Evolutionary conservation across 768 basidiomycete species (phyloP).

Genomic region (Boletus tomentosulus): DNA sequence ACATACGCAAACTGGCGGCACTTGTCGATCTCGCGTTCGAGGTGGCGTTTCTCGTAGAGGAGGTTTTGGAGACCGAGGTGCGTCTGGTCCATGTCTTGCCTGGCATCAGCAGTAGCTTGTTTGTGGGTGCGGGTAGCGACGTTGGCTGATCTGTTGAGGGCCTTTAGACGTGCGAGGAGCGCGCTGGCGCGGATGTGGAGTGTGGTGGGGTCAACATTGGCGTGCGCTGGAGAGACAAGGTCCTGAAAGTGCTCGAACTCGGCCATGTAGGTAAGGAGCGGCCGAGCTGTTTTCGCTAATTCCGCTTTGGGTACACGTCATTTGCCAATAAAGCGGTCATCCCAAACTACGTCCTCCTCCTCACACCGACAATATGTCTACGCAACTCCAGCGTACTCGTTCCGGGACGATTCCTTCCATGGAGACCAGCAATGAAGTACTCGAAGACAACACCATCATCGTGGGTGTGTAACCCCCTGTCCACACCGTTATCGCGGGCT

Average conservation of each 20-base stretch:
- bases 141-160: constrained; percentile 72
- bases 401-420: constrained; percentile 90
- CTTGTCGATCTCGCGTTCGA: constrained; percentile 89
- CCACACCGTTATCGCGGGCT: constrained; percentile 1
- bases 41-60: constrained; percentile 83
- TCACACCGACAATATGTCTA: constrained; percentile 12
- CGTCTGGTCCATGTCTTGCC: constrained; percentile 88
- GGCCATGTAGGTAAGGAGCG: constrained; percentile 17
- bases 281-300: neutral
- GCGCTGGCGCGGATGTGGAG: constrained; percentile 67
- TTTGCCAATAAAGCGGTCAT: constrained; percentile 14
- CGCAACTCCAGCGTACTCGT: constrained; percentile 47
- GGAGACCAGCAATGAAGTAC: constrained; percentile 64
- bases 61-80: constrained; percentile 84
- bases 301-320: constrained; percentile 11
- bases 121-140: constrained; percentile 68
- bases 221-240: constrained; percentile 51
- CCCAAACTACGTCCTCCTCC: neutral
- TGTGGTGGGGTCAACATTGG: constrained; percentile 38
- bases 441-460: constrained; percentile 87
- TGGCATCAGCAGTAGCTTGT: constrained; percentile 64
- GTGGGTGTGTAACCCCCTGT: constrained; percentile 53
- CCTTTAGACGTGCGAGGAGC: constrained; percentile 76
- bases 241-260: constrained; percentile 51
- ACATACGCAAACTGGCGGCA: constrained; percentile 89